Base-by-base conservation (phyloP, 345 rosid species). In the Dipteronia sinensis region DNA sequence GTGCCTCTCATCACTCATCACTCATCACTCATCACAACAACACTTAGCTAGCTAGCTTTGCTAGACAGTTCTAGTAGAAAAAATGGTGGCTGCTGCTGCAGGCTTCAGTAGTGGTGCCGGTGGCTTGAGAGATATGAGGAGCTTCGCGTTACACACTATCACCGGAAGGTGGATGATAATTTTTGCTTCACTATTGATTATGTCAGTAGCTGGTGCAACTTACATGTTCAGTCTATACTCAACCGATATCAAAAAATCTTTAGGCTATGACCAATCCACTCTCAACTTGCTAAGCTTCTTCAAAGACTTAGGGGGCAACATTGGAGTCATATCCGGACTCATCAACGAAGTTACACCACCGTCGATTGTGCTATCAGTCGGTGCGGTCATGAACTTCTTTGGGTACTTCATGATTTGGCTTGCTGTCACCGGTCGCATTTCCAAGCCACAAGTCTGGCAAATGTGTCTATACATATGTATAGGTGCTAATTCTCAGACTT, bases 331-430 rank as follows among this genome's bases (percentile, higher is more conserved):
- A 3, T 77, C 80, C 3, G 80, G 80, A 10, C 75, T 77, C 13
- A 77, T 84, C 78, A 79, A 78, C 29, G 87, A 84, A 79, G 81
- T 84, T 64, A 78, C 81, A 7, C 87, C 87, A 0, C 82, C 87
- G 10, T 82, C 83, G 87, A 82, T 81, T 17, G 87, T 82, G 34
- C 79, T 84, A 65, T 58, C 73, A 20, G 77, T 76, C 22, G 87
- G 85, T 4, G 78, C 85, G 22, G 67, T 70, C 73, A 78, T 84
- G 85, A 84, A 84, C 72, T 79, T 84, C 66, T 81, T 68, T 25
- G 87, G 87, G 40, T 84, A 84, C 59, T 72, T 79, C 83, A 84
- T 84, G 87, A 79, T 84, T 20, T 84, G 86, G 86, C 82, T 84
- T 3, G 73, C 84, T 2, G 85, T 82, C 62, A 82, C 80, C 8